phyloP scores from a whole-genome alignment of 495 filamentous ascomycete genomes.

The Hypoxylon subgilvum region DNA sequence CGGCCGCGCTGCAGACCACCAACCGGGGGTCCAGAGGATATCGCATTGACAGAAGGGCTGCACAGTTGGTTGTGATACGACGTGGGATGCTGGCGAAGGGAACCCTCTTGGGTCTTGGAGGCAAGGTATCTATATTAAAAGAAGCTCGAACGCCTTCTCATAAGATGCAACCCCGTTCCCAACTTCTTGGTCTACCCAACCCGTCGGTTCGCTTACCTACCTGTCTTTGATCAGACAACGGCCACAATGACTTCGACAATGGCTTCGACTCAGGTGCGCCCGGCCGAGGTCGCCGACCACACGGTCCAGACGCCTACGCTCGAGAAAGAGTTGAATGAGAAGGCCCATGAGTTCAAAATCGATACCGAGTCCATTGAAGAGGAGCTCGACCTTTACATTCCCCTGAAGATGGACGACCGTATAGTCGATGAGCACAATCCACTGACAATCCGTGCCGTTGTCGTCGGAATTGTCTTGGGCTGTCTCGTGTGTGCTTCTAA shows the following conservation, averaged over 20 bases:
- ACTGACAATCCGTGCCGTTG: conserved; percentile 62
- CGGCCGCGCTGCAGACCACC: neutral
- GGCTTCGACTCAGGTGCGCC: conserved; percentile 33
- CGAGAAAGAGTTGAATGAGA: conserved; percentile 28
- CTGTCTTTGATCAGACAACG: conserved; percentile 16
- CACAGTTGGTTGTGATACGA: conserved; percentile 20
- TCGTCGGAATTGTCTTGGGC: conserved; percentile 64
- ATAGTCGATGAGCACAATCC: conserved; percentile 55
- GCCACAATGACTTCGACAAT: conserved; percentile 36
- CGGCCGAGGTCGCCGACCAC: conserved; percentile 27
- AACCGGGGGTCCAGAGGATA: neutral
- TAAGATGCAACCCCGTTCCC: conserved; percentile 1
- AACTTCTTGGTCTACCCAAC: conserved; percentile 3
- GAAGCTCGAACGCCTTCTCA: conserved; percentile 3
- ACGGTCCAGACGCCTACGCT: conserved; percentile 11
- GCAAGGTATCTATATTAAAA: conserved; percentile 15
- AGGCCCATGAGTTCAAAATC: conserved; percentile 27
- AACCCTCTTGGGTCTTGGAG: neutral
- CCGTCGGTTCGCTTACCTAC: conserved; percentile 14
- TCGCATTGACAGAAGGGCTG: conserved; percentile 10
- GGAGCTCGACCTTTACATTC: conserved; percentile 55
- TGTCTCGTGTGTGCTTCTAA: conserved; percentile 69
- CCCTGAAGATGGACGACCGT: conserved; percentile 52
- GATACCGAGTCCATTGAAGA: conserved; percentile 41
- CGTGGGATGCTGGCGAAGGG: conserved; percentile 4